Percentiles rank a stretch among this genome's conserved stretches.
These are phyloP conservation scores for Colletotrichum sp. DNA, from an alignment of 2,329 filamentous ascomycete genomes.

Conservation along the genomic window DNA sequence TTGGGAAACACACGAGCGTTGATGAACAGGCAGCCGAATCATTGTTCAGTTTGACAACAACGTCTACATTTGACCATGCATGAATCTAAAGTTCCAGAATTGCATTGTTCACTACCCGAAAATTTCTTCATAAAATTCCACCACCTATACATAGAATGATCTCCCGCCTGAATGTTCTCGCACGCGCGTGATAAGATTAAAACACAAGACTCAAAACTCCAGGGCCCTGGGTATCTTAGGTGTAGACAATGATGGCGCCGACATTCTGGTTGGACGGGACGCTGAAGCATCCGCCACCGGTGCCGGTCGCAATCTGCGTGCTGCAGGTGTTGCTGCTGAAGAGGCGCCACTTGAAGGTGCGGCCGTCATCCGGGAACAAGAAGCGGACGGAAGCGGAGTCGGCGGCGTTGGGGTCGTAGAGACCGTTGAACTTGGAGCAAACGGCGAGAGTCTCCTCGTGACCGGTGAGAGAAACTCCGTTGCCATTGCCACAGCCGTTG, in stretches of 20 bases:
- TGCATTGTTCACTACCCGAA: accelerated
- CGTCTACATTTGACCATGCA: neutral
- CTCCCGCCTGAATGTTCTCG: too few species aligned
- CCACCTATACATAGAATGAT: accelerated
- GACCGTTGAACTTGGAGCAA: conserved; percentile 5
- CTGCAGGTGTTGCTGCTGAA: neutral
- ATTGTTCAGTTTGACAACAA: accelerated
- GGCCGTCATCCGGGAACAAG: neutral
- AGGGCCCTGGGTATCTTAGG: neutral
- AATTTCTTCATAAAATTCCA: neutral
- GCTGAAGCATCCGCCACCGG: neutral
- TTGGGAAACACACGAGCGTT: neutral
- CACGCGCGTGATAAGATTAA: accelerated
- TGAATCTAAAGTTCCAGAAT: neutral
- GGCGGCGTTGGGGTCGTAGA: neutral
- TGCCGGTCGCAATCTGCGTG: neutral
- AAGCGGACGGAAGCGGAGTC: neutral
- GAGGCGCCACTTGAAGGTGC: neutral
- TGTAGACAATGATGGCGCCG: neutral
- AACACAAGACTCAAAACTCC: neutral
- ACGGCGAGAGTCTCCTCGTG: neutral
- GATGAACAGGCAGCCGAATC: neutral
- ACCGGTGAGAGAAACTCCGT: neutral
- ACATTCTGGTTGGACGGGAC: neutral
- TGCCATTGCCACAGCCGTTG: neutral